Evolutionary conservation across 805 yeast species (phyloP), one percentile per base, ranked within the genome.

Genomic region (Saturnispora saitoi): DNA sequence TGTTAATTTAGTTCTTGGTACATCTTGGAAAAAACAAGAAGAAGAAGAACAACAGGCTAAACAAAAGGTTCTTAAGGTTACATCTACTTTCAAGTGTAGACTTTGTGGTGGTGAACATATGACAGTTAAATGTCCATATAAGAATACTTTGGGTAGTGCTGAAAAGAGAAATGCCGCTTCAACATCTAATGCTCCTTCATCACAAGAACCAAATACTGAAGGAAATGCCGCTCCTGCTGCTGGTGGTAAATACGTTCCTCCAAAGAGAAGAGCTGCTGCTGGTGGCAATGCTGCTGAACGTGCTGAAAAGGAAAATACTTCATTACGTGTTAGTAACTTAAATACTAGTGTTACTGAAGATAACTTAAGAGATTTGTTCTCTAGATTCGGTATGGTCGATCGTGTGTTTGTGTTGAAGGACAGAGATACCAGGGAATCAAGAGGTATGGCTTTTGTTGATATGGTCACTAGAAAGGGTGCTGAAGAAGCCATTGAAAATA

Each of bases 401-500:
- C 84, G 96, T 70, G 86, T 85, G 56, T 83, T 84, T 54, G 75
- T 93, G 51, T 89, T 89, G 51, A 85, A 86, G 72, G 86, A 89
- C 71, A 84, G 88, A 71, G 95, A 86, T 60, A 93, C 98, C 26
- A 93, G 95, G 56, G 83, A 83, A 68, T 86, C 96, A 41, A 85
- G 88, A 71, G 99, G 99, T 63, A 81, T 91, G 68, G 98, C 98
- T 5, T 93, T 87, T 68, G 95, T 90, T 56, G 83, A 91, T 52
- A 86, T 86, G 66, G 78, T 75, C 51, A 75, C 81, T 49, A 80
- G 80, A 62, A 66, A 68, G 50, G 71, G 70, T 57, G 99, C 98
- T 40, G 82, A 85, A 68, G 67, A 65, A 56, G 98, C 96, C 46
- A 72, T 84, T 69, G 81, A 84, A 54, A 64, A 65, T 54, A 76